Conservation (phyloP, 495 filamentous ascomycete genomes). For the Tuber magnatum region DNA sequence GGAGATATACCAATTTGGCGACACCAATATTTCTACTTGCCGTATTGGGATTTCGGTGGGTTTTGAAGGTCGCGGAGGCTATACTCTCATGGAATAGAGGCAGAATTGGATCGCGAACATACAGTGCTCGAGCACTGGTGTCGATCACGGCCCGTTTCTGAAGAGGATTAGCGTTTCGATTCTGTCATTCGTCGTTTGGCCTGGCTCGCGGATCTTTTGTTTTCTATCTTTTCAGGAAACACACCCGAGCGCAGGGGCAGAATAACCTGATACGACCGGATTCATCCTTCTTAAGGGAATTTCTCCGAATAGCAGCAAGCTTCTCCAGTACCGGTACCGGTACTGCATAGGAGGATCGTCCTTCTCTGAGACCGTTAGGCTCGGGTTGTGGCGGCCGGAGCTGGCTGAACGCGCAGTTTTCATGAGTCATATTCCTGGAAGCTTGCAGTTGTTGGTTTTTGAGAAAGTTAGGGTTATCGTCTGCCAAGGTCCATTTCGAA, state of each 20-base stretch:
- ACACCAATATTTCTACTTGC: neutral
- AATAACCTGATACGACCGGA: neutral
- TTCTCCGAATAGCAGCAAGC: neutral
- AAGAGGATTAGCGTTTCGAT: neutral
- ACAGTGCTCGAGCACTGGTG: too few species aligned
- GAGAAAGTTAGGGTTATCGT: neutral
- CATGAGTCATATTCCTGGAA: neutral
- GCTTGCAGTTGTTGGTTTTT: neutral
- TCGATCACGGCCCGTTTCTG: neutral
- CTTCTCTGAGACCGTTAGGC: neutral
- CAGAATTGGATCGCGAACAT: neutral
- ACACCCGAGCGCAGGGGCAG: neutral
- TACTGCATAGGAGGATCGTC: conserved; percentile 1
- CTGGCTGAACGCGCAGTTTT: neutral
- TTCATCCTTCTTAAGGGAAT: neutral
- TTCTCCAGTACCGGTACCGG: too few species aligned
- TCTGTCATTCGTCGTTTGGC: neutral
- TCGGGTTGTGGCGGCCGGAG: neutral
- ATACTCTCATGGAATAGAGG: neutral
- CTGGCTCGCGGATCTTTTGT: neutral
- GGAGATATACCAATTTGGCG: neutral
- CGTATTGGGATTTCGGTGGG: neutral
- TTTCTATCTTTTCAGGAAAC: neutral
- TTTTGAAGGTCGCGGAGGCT: neutral
- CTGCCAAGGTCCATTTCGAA: neutral